Evolutionary conservation across 2,329 filamentous ascomycete species (phyloP).

Genomic region (Fusarium equiseti): DNA sequence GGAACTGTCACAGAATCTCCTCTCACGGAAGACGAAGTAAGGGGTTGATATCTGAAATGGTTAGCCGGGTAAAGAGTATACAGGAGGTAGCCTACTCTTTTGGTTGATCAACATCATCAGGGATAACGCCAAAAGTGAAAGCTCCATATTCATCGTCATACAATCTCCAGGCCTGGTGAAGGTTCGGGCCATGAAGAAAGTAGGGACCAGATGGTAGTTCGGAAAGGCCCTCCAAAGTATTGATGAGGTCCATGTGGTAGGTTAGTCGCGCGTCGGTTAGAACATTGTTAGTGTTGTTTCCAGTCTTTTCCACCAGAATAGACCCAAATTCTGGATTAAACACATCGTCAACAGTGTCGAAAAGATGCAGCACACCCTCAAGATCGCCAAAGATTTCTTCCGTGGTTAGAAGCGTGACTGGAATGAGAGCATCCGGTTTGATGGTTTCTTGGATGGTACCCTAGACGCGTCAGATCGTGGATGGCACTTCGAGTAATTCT

Average conservation of each 20-base stretch:
- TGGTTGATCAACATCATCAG: conserved; percentile 48
- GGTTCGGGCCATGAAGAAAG: conserved; percentile 56
- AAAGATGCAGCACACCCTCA: conserved; percentile 50
- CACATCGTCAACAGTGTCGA: conserved; percentile 55
- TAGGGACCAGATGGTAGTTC: conserved; percentile 56
- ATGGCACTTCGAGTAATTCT: fast-evolving
- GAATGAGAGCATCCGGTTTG: conserved; percentile 56
- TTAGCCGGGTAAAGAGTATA: conserved; percentile 12
- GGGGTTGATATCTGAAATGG: conserved; percentile 48
- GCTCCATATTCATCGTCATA: conserved; percentile 55
- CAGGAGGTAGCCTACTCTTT: conserved; percentile 40
- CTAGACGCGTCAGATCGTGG: conserved; percentile 41
- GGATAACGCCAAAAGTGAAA: conserved; percentile 55
- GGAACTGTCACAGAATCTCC: conserved; percentile 50
- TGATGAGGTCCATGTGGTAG: conserved; percentile 41
- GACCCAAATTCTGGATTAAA: conserved; percentile 55
- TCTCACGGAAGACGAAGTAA: conserved; percentile 45
- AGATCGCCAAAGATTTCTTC: conserved; percentile 55
- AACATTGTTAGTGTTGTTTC: conserved; percentile 15
- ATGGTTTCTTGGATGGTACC: conserved; percentile 58
- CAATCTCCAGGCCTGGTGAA: conserved; percentile 58
- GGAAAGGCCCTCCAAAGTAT: conserved; percentile 35
- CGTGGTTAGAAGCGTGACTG: conserved; percentile 56
- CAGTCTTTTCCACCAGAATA: conserved; percentile 56
- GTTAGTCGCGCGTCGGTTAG: conserved; percentile 9